Conservation (phyloP, 768 basidiomycete species). For the Tylopilus rubrobrunneus region DNA sequence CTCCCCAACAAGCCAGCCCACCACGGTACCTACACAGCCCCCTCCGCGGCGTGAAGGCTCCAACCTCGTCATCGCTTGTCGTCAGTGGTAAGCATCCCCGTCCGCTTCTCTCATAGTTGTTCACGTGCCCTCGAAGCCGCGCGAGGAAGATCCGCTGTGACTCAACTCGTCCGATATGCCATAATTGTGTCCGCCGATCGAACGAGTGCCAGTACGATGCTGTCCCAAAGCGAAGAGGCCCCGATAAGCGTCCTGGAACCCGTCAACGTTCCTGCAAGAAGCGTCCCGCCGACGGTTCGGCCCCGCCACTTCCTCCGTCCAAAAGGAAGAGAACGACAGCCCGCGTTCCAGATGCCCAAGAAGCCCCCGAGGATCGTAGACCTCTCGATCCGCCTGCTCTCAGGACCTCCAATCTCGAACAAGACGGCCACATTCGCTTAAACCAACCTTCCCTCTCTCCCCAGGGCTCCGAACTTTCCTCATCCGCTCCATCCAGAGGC, state of each 20-base stretch:
- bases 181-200: conserved; percentile 75
- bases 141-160: conserved; percentile 85
- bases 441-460: conserved; percentile 32
- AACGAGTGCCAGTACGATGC: conserved; percentile 79
- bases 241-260: conserved; percentile 83
- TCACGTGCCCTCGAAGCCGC: conserved; percentile 53
- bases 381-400: conserved; percentile 23
- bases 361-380: conserved; percentile 27
- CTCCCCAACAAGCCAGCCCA: conserved; percentile 29
- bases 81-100: conserved; percentile 63
- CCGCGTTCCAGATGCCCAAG: conserved; percentile 32
- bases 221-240: conserved; percentile 77
- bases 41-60: conserved; percentile 54
- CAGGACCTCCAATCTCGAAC: conserved; percentile 26
- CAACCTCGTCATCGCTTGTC: conserved; percentile 76
- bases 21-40: conserved; percentile 22
- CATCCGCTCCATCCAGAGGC: conserved; percentile 25
- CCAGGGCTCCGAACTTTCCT: conserved; percentile 29
- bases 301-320: conserved; percentile 44
- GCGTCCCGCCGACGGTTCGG: conserved; percentile 55
- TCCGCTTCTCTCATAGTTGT: conserved; percentile 20
- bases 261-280: conserved; percentile 85
- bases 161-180: conserved; percentile 75
- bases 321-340: conserved; percentile 49
- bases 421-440: conserved; percentile 21